These are phyloP conservation scores for Aspergillus ochraceoroseus DNA, from an alignment of 2,329 filamentous ascomycete species.

Conservation along the genomic window DNA sequence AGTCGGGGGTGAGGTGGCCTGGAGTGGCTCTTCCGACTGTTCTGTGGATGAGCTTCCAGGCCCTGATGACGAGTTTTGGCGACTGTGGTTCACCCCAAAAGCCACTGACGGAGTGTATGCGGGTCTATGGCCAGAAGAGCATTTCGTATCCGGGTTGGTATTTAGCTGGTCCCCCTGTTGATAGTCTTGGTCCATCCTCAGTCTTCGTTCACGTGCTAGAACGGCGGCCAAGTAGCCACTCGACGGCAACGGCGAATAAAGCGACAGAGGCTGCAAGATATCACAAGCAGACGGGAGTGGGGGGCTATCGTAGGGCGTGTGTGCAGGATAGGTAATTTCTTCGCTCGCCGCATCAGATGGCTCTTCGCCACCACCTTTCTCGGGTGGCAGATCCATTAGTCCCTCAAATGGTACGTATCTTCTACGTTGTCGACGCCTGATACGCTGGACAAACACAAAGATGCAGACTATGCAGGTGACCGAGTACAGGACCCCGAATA, in stretches of 20 bases:
- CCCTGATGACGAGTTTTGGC: conserved; percentile 8
- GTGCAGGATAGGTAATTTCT: conserved; percentile 7
- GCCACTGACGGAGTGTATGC: conserved; percentile 4
- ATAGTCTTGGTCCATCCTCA: conserved; percentile 11
- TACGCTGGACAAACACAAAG: conserved; percentile 17
- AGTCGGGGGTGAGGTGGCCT: conserved; percentile 12
- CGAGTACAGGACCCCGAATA: conserved; percentile 19
- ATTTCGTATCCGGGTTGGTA: conserved; percentile 1
- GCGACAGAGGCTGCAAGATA: conserved; percentile 25
- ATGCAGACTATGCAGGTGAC: conserved; percentile 19
- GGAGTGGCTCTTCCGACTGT: conserved; percentile 13
- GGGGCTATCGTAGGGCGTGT: conserved; percentile 5
- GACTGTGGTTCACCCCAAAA: conserved; percentile 8
- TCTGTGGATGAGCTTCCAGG: conserved; percentile 10
- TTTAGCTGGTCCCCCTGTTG: conserved; percentile 1
- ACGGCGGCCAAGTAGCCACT: conserved; percentile 25
- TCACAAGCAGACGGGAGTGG: conserved; percentile 24
- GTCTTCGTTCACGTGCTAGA: conserved; percentile 15
- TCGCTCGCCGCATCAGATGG: conserved; percentile 13
- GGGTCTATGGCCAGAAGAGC: conserved; percentile 2
- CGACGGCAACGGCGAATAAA: conserved; percentile 20
- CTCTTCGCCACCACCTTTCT: conserved; percentile 20
- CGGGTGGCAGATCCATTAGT: conserved; percentile 22
- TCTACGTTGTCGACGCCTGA: conserved; percentile 18
- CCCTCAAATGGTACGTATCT: conserved; percentile 13